phyloP scores from a whole-genome alignment of 106 monocot genomes.

The Amphibolis antarctica region DNA sequence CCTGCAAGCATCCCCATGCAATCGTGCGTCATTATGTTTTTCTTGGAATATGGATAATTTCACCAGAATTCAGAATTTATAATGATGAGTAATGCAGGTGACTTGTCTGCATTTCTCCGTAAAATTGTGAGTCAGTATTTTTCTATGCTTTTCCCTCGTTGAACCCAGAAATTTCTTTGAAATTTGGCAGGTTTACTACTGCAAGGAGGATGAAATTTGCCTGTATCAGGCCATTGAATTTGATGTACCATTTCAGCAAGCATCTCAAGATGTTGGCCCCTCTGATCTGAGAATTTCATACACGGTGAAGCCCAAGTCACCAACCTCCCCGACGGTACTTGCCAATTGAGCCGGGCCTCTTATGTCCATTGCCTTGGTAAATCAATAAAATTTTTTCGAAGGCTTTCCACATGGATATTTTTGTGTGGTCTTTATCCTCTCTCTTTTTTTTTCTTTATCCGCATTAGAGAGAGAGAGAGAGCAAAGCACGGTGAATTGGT shows the following conservation, averaged over 20 bases:
- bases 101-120: too few species aligned
- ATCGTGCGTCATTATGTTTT: too few species aligned
- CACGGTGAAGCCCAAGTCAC: slow-evolving; percentile 40
- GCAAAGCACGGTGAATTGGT: too few species aligned
- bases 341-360: slow-evolving; percentile 1
- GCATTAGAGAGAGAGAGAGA: too few species aligned
- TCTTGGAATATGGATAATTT: too few species aligned
- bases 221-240: slow-evolving; percentile 74
- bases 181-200: slow-evolving; percentile 74
- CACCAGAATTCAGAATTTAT: too few species aligned
- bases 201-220: slow-evolving; percentile 97
- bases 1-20: too few species aligned
- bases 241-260: slow-evolving; percentile 60
- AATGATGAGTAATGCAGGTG: too few species aligned
- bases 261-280: slow-evolving; percentile 16
- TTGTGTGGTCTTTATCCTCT: too few species aligned
- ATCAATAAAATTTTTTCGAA: not conserved
- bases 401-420: not conserved
- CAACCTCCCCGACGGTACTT: not conserved
- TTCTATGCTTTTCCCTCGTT: not conserved
- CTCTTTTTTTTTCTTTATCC: too few species aligned
- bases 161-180: not conserved
- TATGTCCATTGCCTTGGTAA: not conserved
- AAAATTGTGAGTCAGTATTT: not conserved
- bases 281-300: slow-evolving; percentile 40